Base-by-base conservation (phyloP, 805 yeast genomes). In the Ogataea ramenticola region DNA sequence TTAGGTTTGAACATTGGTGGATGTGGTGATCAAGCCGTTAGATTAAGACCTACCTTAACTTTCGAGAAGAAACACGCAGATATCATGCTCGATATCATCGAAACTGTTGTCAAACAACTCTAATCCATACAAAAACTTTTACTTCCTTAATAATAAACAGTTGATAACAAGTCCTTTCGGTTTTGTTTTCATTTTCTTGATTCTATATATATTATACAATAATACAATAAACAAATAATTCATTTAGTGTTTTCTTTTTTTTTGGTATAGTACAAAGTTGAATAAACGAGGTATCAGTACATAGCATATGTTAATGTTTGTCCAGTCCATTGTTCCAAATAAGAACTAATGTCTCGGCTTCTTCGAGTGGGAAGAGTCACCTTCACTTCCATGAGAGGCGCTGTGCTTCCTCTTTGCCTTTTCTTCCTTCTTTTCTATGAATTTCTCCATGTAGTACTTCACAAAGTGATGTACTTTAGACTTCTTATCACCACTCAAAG, bases 1-100 rank as follows among this genome's bases (percentile, higher is more conserved):
- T 67, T 67, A 35, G 87, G 87, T 41, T 69, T 80, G 49, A 80
- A 80, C 57, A 73, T 78, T 41, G 87, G 87, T 45, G 87, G 85
- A 20, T 80, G 86, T 61, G 81, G 84, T 45, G 82, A 74, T 27
- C 49, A 50, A 11, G 62, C 79, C 26, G 72, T 80, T 37, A 72
- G 87, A 65, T 70, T 80, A 59, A 75, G 87, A 67, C 87, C 87
- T 29, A 64, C 82, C 11, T 69, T 80, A 53, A 73, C 79, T 22
- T 80, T 80, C 57, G 82, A 75, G 49, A 66, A 72, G 53, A 71
- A 72, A 51, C 86, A 80, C 54, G 84, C 77, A 17, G 83, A 80
- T 54, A 58, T 80, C 10, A 70, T 80, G 45, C 53, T 77, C 44
- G 71, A 58, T 1, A 62, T 65, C n/a, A 54, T 71, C 31, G 53